Percentiles rank a stretch among this genome's conserved stretches.
Conservation (phyloP, 2,329 filamentous ascomycete genomes). For the Ilyonectria mors-panacis region DNA sequence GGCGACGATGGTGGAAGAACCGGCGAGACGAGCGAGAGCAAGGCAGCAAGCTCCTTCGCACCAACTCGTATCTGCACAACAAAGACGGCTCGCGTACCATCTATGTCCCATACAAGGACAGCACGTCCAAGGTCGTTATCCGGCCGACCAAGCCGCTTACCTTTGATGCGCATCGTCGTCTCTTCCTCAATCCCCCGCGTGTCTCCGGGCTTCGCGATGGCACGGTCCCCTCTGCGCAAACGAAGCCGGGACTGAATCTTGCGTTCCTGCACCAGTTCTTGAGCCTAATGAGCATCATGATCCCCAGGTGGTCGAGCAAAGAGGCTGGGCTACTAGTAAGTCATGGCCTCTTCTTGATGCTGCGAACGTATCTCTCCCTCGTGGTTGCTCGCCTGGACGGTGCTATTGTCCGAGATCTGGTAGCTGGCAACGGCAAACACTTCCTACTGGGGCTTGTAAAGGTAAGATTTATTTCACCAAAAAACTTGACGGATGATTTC, state of each 20-base stretch:
- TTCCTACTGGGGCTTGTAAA: slow-evolving; percentile 93
- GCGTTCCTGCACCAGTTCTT: slow-evolving; percentile 98
- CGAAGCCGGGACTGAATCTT: slow-evolving; percentile 93
- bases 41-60: slow-evolving; percentile 84
- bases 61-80: slow-evolving; percentile 92
- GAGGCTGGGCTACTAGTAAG: slow-evolving; percentile 92
- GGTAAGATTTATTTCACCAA: slow-evolving; percentile 54
- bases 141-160: slow-evolving; percentile 91
- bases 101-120: slow-evolving; percentile 91
- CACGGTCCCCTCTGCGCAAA: slow-evolving; percentile 86
- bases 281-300: slow-evolving; percentile 97
- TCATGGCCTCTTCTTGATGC: slow-evolving; percentile 89
- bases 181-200: slow-evolving; percentile 92
- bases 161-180: slow-evolving; percentile 93
- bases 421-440: slow-evolving; percentile 91
- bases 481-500: background rate
- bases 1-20: slow-evolving; percentile 82
- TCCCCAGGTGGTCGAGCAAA: slow-evolving; percentile 95
- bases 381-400: slow-evolving; percentile 94
- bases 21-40: slow-evolving; percentile 85
- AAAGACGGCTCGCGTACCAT: slow-evolving; percentile 97
- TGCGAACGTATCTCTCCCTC: slow-evolving; percentile 93
- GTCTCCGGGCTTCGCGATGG: slow-evolving; percentile 83
- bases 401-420: slow-evolving; percentile 94
- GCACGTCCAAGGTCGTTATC: slow-evolving; percentile 92